phyloP scores from a whole-genome alignment of 2,329 filamentous ascomycete genomes.

The Xylariaceae sp. region DNA sequence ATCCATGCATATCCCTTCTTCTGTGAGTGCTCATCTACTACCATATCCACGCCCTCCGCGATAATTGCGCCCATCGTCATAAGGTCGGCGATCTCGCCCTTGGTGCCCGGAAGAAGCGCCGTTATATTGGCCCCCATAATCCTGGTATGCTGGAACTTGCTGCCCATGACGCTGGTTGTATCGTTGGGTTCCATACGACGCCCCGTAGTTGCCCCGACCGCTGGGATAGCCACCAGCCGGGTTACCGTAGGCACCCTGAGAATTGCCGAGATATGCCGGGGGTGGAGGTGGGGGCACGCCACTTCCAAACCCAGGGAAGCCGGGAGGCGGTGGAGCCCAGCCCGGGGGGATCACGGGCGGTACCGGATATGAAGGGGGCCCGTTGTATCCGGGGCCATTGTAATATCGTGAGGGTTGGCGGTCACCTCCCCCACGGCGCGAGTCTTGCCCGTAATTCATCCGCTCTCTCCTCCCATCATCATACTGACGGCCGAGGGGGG shows the following conservation, averaged over 20 bases:
- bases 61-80: conserved; percentile 24
- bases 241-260: conserved; percentile 23
- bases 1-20: not conserved
- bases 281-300: conserved; percentile 37
- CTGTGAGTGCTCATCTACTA: too few species aligned
- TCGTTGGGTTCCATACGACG: conserved; percentile 13
- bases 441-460: conserved; percentile 31
- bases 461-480: conserved; percentile 27
- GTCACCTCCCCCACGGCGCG: conserved; percentile 23
- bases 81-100: conserved; percentile 20
- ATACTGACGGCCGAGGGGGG: conserved; percentile 42
- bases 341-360: conserved; percentile 30
- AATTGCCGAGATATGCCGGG: conserved; percentile 20
- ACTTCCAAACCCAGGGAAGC: conserved; percentile 32
- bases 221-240: conserved; percentile 17
- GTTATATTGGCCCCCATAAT: conserved; percentile 24
- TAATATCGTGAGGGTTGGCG: conserved; percentile 31
- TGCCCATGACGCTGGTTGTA: conserved; percentile 21
- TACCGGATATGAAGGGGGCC: conserved; percentile 23
- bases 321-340: conserved; percentile 36
- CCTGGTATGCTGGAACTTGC: conserved; percentile 16
- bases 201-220: conserved; percentile 19
- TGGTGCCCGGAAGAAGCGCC: conserved; percentile 19
- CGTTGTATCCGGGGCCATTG: conserved; percentile 41
- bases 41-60: conserved; percentile 20